Base-by-base conservation (phyloP, 169 alveolate genomes). In the Cryptosporidium baileyi region DNA sequence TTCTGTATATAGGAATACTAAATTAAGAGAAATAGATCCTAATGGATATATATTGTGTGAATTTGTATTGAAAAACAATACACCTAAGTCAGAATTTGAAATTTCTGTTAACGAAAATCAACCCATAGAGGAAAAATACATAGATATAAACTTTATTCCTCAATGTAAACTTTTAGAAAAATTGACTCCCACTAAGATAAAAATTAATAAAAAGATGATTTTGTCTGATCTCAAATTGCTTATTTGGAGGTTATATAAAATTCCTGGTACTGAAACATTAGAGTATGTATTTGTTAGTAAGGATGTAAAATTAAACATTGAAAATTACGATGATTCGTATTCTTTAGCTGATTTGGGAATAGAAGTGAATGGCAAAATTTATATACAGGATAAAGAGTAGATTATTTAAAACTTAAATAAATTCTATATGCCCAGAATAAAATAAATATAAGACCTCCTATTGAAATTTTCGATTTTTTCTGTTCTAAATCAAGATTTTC, bases 401-500 rank as follows among this genome's bases (percentile, higher is more conserved):
- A 9, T 38, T 51, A 74, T 5, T 5, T 15, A 32, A 74, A 54
- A 19, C 74, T 54, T 11, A 19, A 51, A 41, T 74, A 74, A 19
- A 74, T 38, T 22, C 41, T 74, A 28, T 74, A 74, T 11, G 36
- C 57, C 85, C 85, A 74, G 24, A 74, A 74, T 40, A 57, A 13
- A 36, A 51, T 22, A 74, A 74, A 74, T 9, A 74, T 8, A 19
- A 74, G 8, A n/a, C 74, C 54, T 1, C 85, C 54, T 6, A 74
- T 36, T 8, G 85, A 74, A 34, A 74, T 24, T 34, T 40, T 24
- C 2, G 85, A 36, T 22, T 59, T 51, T 15, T 57, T 43, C 11
- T 28, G 41, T 51, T 74, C 85, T 32, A 74, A 36, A 74, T 74
- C 85, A 36, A 74, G 67, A 38, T 74, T 74, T 9, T 74, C 85